phyloP scores from a whole-genome alignment of 306 rosid species.

The Quillaja saponaria region DNA sequence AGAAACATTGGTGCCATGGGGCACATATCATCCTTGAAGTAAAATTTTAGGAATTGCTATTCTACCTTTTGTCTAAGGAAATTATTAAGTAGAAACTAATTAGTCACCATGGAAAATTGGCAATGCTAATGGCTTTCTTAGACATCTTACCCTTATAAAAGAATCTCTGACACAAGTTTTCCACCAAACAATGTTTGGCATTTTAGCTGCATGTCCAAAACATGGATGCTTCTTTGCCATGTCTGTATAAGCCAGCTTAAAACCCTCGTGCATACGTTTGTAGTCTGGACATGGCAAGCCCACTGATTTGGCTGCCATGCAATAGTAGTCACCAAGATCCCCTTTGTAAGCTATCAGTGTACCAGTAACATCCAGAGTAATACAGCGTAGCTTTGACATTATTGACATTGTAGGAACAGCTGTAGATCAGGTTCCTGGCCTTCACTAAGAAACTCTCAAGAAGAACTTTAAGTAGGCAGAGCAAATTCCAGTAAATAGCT shows the following conservation, averaged over 20 bases:
- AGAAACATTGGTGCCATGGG: no score
- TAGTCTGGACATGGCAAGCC: conserved; percentile 93
- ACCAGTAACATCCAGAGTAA: conserved; percentile 91
- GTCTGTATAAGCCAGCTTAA: conserved; percentile 81
- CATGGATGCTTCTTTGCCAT: conserved; percentile 89
- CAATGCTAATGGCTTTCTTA: conserved; percentile 24
- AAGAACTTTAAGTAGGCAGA: conserved; percentile 24
- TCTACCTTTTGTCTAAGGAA: no score
- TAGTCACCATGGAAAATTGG: no score
- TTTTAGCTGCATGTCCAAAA: conserved; percentile 78
- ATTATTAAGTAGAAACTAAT: no score
- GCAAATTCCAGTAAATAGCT: conserved; percentile 10
- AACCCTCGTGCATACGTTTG: conserved; percentile 83
- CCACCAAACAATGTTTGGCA: conserved; percentile 95
- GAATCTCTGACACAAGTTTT: conserved; percentile 89
- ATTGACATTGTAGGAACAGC: conserved; percentile 54
- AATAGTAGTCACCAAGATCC: conserved; percentile 92
- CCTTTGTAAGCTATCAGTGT: conserved; percentile 96
- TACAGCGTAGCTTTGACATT: conserved; percentile 67
- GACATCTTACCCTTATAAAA: conserved; percentile 71
- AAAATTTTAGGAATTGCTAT: no score
- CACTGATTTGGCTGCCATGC: conserved; percentile 97
- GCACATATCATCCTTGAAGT: no score
- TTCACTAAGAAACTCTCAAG: conserved; percentile 7
- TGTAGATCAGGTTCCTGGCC: conserved; percentile 10